phyloP scores from a whole-genome alignment of 2,329 filamentous ascomycete species.

The Diaporthe helianthi region DNA sequence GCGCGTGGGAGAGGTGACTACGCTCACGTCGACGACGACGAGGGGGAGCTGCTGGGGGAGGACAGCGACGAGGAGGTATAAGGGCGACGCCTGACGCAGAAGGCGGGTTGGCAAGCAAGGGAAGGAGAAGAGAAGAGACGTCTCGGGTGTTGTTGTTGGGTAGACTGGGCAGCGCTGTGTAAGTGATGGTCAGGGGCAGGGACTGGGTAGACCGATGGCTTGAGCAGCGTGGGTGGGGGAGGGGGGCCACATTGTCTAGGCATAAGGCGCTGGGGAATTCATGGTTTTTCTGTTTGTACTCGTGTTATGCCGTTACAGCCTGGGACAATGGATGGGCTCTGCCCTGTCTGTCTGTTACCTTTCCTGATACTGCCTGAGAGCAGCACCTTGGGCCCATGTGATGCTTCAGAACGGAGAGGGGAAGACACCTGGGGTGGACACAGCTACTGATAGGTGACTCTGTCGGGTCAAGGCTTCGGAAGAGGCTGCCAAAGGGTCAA shows the following conservation, averaged over 20 bases:
- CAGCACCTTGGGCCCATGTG: too few species aligned
- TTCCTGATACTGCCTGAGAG: background rate
- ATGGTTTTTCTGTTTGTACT: background rate
- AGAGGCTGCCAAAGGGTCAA: background rate
- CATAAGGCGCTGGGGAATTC: constrained; percentile 20
- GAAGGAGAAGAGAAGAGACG: background rate
- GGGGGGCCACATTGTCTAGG: constrained; percentile 6
- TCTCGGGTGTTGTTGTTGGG: background rate
- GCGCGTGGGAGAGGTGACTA: constrained; percentile 88
- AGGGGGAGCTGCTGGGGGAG: constrained; percentile 91
- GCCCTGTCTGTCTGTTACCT: background rate
- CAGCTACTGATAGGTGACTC: background rate
- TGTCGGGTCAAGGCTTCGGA: background rate
- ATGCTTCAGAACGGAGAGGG: background rate
- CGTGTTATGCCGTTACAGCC: background rate
- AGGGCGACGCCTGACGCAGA: constrained; percentile 31
- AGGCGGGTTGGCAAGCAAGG: background rate
- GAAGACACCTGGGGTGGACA: background rate
- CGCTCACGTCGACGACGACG: constrained; percentile 86
- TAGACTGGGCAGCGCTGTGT: background rate
- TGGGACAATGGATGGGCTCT: background rate
- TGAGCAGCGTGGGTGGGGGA: background rate
- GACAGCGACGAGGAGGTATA: constrained; percentile 89
- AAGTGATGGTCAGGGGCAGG: background rate
- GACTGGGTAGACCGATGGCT: background rate